Percentiles rank a stretch among this genome's conserved stretches.
Evolutionary conservation across 129 eudicot genomes (phyloP).

Genomic region (Smallanthus sonchifolius): DNA sequence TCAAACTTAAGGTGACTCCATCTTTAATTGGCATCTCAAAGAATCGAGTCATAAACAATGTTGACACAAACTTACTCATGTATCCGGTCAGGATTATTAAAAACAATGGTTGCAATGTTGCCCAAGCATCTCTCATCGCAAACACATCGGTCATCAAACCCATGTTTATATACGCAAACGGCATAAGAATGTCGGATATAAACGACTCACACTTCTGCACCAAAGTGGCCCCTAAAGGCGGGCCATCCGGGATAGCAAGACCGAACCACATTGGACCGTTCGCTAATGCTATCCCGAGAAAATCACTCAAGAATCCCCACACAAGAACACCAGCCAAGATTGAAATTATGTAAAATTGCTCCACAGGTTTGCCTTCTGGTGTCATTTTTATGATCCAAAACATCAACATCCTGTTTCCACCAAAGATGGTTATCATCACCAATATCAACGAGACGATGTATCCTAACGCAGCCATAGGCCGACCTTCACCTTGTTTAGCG

Average conservation of each 20-base stretch:
- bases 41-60: conserved; percentile 40
- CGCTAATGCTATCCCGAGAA: conserved; percentile 58
- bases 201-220: conserved; percentile 69
- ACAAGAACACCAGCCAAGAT: conserved; percentile 59
- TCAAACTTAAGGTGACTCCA: conserved; percentile 60
- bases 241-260: conserved; percentile 84
- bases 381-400: conserved; percentile 54
- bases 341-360: conserved; percentile 49
- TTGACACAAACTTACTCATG: conserved; percentile 44
- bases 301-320: conserved; percentile 53
- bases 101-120: conserved; percentile 47
- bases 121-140: conserved; percentile 50
- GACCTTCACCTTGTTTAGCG: conserved; percentile 57
- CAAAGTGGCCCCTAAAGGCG: conserved; percentile 77
- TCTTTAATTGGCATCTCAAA: conserved; percentile 57
- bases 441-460: conserved; percentile 33
- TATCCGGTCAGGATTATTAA: conserved; percentile 41
- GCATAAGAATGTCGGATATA: conserved; percentile 55
- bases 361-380: conserved; percentile 79
- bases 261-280: conserved; percentile 94
- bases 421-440: conserved; percentile 20
- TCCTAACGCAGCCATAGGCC: conserved; percentile 47
- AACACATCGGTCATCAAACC: conserved; percentile 61
- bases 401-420: conserved; percentile 50
- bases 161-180: conserved; percentile 61